Evolutionary conservation across 2,329 filamentous ascomycete species (phyloP), one percentile per base, ranked within the genome.

Genomic region (Colletotrichum sp.): DNA sequence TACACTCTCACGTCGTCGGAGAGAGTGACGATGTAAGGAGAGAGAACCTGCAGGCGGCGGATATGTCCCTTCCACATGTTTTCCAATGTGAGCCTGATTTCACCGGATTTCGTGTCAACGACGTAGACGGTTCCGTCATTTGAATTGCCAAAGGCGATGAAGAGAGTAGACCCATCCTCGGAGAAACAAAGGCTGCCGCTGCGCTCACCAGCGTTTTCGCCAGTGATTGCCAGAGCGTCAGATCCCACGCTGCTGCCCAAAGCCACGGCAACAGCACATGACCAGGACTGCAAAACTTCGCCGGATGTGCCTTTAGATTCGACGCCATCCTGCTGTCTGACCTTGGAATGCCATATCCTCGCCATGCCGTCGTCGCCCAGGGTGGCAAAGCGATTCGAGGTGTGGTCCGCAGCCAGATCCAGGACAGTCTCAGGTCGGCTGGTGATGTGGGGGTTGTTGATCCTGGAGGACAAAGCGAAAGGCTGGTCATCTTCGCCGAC

Each of bases 141-240:
- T 12, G 86, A 82, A 34, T 86, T 85, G 36, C 89, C 90, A 78
- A 89, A 90, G 6, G 92, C 92, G 64, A 93, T 92, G 67, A 95
- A 95, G n/a, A 98, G 86, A 3, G 95, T 91, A 15, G 95, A 98
- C 2, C 95, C 95, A 82, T 98, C 96, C 77, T 95, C 92, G 0
- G 96, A 98, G 82, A 95, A 98, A 28, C 93, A 89, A 55, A 98
- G 84, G 60, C 91, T 92, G 16, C 94, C 95, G 74, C 92, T 90
- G n/a, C 81, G 80, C 48, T 84, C 80, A 24, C 76, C 88, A 83
- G 73, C 78, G 55, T 80, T 78, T 22, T 80, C 79, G 15, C 75
- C 69, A n/a, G 75, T 75, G 8, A 79, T 79, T 13, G 83, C 82
- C 10, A 82, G 71, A 6, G 85, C 83, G 16, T 84, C 80, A 36